Conservation (phyloP, 257 asterid species). For the Nicotiana sylvestris region DNA sequence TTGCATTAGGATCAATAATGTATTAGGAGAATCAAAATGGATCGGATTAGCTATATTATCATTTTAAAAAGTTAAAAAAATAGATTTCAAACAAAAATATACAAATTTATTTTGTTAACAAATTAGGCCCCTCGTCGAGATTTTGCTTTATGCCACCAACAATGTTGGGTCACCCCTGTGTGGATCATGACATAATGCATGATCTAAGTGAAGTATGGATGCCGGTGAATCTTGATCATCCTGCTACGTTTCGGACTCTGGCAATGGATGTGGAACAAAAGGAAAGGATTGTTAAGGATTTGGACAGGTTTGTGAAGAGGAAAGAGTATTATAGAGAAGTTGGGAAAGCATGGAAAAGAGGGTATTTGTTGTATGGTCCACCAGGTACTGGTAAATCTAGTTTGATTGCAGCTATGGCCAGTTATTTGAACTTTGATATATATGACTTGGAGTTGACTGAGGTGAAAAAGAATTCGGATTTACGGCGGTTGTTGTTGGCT, state of each 20-base stretch:
- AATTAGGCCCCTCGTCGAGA: too few relatives aligned
- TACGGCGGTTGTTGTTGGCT: slow-evolving; percentile 37
- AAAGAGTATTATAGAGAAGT: slow-evolving; percentile 48
- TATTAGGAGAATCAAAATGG: too few relatives aligned
- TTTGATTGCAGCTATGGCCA: slow-evolving; percentile 72
- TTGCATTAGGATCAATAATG: too few relatives aligned
- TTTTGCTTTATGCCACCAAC: too few relatives aligned
- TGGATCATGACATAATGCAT: slow-evolving; percentile 23
- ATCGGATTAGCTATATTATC: too few relatives aligned
- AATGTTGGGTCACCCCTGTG: too few relatives aligned
- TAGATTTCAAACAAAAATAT: too few relatives aligned
- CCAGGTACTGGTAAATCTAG: slow-evolving; percentile 80
- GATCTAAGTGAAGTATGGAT: slow-evolving; percentile 32
- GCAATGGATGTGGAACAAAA: slow-evolving; percentile 55
- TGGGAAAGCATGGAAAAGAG: slow-evolving; percentile 76
- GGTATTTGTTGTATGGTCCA: slow-evolving; percentile 71
- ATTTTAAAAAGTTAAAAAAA: too few relatives aligned
- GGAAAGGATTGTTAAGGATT: slow-evolving; percentile 37
- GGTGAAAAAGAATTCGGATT: slow-evolving; percentile 41
- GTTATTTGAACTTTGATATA: slow-evolving; percentile 53
- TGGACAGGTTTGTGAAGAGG: slow-evolving; percentile 44
- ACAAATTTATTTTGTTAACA: too few relatives aligned
- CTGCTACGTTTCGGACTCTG: slow-evolving; percentile 49
- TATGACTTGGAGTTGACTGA: slow-evolving; percentile 68
- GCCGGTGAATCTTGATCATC: slow-evolving; percentile 47